Conservation (phyloP, 495 filamentous ascomycete species). For the Oleoguttula mirabilis region DNA sequence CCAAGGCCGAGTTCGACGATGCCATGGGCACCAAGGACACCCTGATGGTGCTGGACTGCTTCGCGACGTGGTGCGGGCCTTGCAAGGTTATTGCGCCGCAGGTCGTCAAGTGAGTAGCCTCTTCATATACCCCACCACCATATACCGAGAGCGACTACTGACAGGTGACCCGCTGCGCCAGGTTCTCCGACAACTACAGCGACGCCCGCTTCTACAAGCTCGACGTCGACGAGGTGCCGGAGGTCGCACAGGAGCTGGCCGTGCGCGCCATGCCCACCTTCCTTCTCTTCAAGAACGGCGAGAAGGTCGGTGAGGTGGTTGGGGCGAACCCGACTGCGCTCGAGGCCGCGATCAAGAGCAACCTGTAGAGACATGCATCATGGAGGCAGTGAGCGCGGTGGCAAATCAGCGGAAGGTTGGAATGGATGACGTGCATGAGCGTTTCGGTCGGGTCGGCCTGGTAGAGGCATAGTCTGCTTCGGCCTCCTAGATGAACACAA, state of each 20-base stretch:
- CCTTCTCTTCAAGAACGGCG: constrained; percentile 66
- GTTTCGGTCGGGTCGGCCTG: too few relatives aligned
- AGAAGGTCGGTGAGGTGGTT: constrained; percentile 55
- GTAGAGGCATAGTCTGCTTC: too few relatives aligned
- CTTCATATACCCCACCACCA: not conserved
- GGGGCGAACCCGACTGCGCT: constrained; percentile 68
- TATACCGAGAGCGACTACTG: too few relatives aligned
- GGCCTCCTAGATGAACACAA: too few relatives aligned
- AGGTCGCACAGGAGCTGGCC: constrained; percentile 65
- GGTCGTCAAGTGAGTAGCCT: constrained; percentile 45
- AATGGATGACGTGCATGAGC: too few relatives aligned
- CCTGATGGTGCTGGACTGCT: constrained; percentile 72
- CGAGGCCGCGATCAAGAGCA: constrained; percentile 38
- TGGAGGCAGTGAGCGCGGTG: too few relatives aligned
- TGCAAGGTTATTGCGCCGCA: constrained; percentile 80
- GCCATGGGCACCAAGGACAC: constrained; percentile 39
- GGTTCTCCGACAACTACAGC: constrained; percentile 43
- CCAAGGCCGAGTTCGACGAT: constrained; percentile 48
- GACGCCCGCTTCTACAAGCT: constrained; percentile 73
- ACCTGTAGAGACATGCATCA: constrained; percentile 9
- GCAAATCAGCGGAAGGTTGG: not conserved
- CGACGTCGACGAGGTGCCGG: constrained; percentile 74
- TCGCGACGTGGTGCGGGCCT: constrained; percentile 87
- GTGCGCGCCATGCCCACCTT: constrained; percentile 97
- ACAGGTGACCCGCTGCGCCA: constrained; percentile 23